Evolutionary conservation across 495 filamentous ascomycete species (phyloP), one percentile per base, ranked within the genome.

Genomic region (Articulospora tetracladia): DNA sequence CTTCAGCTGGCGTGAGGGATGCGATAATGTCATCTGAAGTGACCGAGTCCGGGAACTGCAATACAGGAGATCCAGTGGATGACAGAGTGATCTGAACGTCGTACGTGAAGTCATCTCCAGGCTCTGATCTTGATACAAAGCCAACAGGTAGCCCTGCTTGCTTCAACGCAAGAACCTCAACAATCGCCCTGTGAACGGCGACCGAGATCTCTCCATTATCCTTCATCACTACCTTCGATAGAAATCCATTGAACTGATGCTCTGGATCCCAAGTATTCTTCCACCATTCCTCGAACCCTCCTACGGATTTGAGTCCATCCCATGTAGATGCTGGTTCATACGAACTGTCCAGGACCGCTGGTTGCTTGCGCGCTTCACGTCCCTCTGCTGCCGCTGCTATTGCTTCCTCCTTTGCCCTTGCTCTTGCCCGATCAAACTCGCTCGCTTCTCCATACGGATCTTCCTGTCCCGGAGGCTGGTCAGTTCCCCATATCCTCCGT

Each of bases 271-370:
- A 67, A 28, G 67, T 67, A 8, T 44, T 44, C 39, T 44, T 12
- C 39, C 39, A 44, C 39, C 39, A 44, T 20, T 72, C 46, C 48
- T 76, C 71, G 59, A 78, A 55, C 26, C 76, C 77, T 59, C 80
- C 88, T 20, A 92, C 75, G 28, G 71, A 71, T 55, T 82, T 73
- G 53, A 93, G 72, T 0, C 78, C 84, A 10, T 83, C 75, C 69
- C 78, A 83, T 7, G 73, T 78, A 30, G 74, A 71, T 53, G 89
- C 87, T 25, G 81, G 80, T 50, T 71, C 66, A 68, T 92, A 92
- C 3, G 26, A 28, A 26, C 41, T 28, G 13, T 53, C 22, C 36
- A 41, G n/a, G 51, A 54, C 28, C 46, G 30, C 57, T 27, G 39
- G 51, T 11, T 8, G 20, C 26, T 59, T 59, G 32, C 60, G 58